Evolutionary conservation across 1,284 basidiomycete genomes (phyloP).

Genomic region (Apiotrichum brassicae): DNA sequence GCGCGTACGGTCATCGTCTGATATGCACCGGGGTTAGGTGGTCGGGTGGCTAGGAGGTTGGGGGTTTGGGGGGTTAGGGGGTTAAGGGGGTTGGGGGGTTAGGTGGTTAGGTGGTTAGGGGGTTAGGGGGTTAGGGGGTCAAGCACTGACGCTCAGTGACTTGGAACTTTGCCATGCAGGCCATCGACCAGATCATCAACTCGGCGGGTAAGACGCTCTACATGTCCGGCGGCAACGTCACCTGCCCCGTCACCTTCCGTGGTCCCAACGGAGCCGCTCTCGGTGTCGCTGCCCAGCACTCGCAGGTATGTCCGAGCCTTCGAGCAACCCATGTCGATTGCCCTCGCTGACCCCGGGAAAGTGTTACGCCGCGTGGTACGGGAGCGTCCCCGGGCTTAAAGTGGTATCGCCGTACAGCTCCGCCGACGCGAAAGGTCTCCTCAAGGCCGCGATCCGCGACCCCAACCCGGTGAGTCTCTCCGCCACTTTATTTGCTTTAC

Average conservation of each 20-base stretch:
- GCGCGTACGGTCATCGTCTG: no score
- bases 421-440: conserved; percentile 95
- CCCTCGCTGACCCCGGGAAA: conserved; percentile 46
- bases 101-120: no score
- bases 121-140: no score
- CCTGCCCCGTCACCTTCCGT: conserved; percentile 98
- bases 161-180: conserved; percentile 53
- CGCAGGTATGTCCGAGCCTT: conserved; percentile 34
- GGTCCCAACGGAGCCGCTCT: conserved; percentile 98
- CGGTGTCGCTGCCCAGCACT: conserved; percentile 89
- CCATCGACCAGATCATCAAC: conserved; percentile 99
- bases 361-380: conserved; percentile 92
- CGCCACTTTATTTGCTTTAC: no score
- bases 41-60: no score
- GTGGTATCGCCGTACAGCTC: conserved; percentile 95
- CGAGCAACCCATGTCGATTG: not conserved
- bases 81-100: no score
- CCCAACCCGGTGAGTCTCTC: conserved; percentile 73
- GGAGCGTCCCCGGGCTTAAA: conserved; percentile 91
- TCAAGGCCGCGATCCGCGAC: conserved; percentile 97
- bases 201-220: conserved; percentile 99
- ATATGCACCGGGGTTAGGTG: no score
- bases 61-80: no score
- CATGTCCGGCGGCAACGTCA: conserved; percentile 98
- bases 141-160: no score